Percentiles rank a stretch among this genome's conserved stretches.
Conservation (phyloP, 176 grass and related monocot species). For the Pontederia paniculata region DNA sequence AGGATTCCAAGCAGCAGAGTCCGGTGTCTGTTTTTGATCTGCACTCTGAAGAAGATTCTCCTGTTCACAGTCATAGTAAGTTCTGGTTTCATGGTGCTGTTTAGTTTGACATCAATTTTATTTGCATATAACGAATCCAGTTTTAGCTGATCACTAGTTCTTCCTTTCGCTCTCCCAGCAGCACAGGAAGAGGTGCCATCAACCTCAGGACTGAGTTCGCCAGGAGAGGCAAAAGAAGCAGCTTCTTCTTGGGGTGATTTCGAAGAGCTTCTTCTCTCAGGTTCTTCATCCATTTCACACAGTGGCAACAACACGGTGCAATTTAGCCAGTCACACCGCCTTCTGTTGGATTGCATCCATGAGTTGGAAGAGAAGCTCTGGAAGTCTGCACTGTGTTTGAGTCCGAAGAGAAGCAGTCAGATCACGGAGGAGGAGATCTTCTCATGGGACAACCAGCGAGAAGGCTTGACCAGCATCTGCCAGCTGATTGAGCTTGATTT, state of each 20-base stretch:
- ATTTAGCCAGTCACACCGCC: slow-evolving; percentile 24
- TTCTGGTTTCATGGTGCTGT: background rate
- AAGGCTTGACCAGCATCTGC: slow-evolving; percentile 43
- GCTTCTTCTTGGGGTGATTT: slow-evolving; percentile 8
- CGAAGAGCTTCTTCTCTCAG: slow-evolving; percentile 17
- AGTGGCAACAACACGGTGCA: background rate
- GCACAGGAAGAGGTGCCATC: slow-evolving; percentile 41
- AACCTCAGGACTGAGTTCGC: slow-evolving; percentile 33
- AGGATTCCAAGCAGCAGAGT: slow-evolving; percentile 56
- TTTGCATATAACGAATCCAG: slow-evolving; percentile 7
- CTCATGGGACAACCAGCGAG: slow-evolving; percentile 58
- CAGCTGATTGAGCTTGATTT: slow-evolving; percentile 51
- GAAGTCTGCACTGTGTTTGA: slow-evolving; percentile 12
- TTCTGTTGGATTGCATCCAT: slow-evolving; percentile 18
- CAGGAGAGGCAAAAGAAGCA: slow-evolving; percentile 1
- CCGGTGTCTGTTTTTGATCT: slow-evolving; percentile 87
- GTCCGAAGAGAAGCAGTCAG: slow-evolving; percentile 14
- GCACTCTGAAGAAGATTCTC: slow-evolving; percentile 39
- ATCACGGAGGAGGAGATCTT: slow-evolving; percentile 38
- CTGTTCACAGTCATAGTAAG: background rate
- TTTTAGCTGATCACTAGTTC: background rate
- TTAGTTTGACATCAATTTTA: background rate
- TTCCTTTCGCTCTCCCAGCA: background rate
- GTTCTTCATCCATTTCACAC: slow-evolving; percentile 20
- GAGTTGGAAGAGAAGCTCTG: slow-evolving; percentile 23